Evolutionary conservation across 176 grass and related monocot genomes (phyloP), one percentile per base, ranked within the genome.

Genomic region (Carex myosuroides): DNA sequence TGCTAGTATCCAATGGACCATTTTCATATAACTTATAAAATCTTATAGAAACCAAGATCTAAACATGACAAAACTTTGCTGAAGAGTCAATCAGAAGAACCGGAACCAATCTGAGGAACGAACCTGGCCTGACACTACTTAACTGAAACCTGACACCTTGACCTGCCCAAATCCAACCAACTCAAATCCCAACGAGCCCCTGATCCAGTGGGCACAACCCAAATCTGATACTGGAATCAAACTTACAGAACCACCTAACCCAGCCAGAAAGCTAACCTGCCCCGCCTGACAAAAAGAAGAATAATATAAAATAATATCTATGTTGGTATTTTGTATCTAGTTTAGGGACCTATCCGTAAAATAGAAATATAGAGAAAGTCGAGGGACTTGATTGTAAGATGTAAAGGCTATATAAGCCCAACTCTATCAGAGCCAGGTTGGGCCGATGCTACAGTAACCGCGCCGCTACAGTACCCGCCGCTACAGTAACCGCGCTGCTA

Each of bases 1-100:
- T 79, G 64, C 6, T 11, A 62, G 26, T 4, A 30, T 59, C 42
- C 74, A 64, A 62, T 68, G 24, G n/a, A 73, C 37, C 41, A 16
- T 89, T 67, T 53, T 72, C 12, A 77, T 77, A 77, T 16, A 77
- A 24, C 22, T 77, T n/a, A n/a, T 13, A 42, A 41, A 67, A 41
- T 70, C 14, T 41, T 37, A 70, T 10, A 42, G 66, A 42, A 70
- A 35, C 13, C 7, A 1, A 70, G 35, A 39, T 70, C 66, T 16
- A 42, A 70, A 70, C 29, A 69, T 35, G 6, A 35, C 30, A 16
- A 69, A 69, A 70, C 17, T 42, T 77, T 77, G 4, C 13, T 77
- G 50, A 77, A 29, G 22, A 30, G 24, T 77, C 73, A 77, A 16
- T 24, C 24, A 16, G 24, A 73, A 24, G 70, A 32, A 54, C 13